Evolutionary conservation across 2,329 filamentous ascomycete species (phyloP).

Genomic region (Talaromyces amestolkiae): DNA sequence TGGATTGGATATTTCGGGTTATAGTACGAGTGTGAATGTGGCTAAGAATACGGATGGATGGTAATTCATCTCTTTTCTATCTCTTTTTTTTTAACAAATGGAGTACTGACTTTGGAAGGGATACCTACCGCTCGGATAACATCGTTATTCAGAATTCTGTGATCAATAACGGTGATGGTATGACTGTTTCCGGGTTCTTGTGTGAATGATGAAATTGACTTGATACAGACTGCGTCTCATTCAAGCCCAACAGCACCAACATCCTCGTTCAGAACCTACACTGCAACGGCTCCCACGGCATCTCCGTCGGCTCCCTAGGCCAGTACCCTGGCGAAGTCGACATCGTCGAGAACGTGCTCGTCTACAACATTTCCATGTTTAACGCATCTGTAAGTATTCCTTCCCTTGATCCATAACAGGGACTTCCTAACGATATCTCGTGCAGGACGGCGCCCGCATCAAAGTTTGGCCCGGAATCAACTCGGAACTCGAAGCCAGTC

Average conservation of each 20-base stretch:
- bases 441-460: conserved; percentile 64
- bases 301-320: conserved; percentile 68
- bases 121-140: conserved; percentile 55
- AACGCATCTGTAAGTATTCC: conserved; percentile 47
- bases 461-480: conserved; percentile 67
- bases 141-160: conserved; percentile 66
- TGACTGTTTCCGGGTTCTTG: background rate
- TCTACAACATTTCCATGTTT: conserved; percentile 60
- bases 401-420: conserved; percentile 36
- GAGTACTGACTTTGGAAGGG: conserved; percentile 19
- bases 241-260: conserved; percentile 71
- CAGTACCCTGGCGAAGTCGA: conserved; percentile 65
- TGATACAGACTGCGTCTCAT: conserved; percentile 62
- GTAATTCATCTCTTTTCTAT: background rate
- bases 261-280: conserved; percentile 65
- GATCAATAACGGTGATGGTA: conserved; percentile 63
- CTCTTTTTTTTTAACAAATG: conserved; percentile 16
- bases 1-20: conserved; percentile 60
- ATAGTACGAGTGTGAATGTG: conserved; percentile 50
- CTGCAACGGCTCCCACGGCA: conserved; percentile 70
- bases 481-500: conserved; percentile 56
- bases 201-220: conserved; percentile 5
- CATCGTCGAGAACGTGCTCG: conserved; percentile 67
- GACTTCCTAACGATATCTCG: conserved; percentile 25
- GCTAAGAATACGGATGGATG: conserved; percentile 67